Base-by-base conservation (phyloP, 1,284 basidiomycete genomes). In the Rhodotorula sp. region DNA sequence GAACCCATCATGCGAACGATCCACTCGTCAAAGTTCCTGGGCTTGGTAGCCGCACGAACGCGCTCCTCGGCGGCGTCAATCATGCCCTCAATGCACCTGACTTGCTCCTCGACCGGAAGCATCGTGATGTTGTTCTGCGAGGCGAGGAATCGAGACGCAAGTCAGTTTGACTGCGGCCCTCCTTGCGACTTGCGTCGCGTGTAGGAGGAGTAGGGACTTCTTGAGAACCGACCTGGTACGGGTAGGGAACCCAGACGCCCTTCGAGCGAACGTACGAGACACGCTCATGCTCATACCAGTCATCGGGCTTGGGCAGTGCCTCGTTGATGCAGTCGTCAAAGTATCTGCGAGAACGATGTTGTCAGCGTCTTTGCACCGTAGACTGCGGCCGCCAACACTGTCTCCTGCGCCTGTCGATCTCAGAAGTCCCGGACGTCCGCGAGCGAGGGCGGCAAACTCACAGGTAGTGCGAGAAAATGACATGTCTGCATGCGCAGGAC, bases 381-480 rank as follows among this genome's bases (percentile, higher is more conserved):
- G 26, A 20, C 16, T 16, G 7, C 18, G 22, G 24, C 18, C 20
- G 59, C 50, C 34, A 52, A 50, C 47, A 26, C 10, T 18, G 16
- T 22, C 26, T 53, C 51, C 15, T 44, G 9, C 48, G 26, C 34
- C 15, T 26, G 31, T 24, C 28, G 16, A 18, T 50, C 58, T 10
- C 16, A 47, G 11, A 55, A 28, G 47, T 59, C 34, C n/a, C 40
- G 37, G 30, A n/a, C 53, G 40, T 24, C 34, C 7, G 30, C 13
- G 15, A n/a, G 2, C 9, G 37, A 9, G 1, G 47, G 13, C 24
- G 13, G 30, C 1, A 30, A 48, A 74, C 76, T 59, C 48, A 77
- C 70, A 76, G 69, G 76, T 84, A 84, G 78, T 85, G 83, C 22
- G 83, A 83, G 76, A 85, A 85, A 73, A 85, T 84, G 73, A 85